Percentiles rank a stretch among this genome's conserved stretches.
These are phyloP conservation scores for Geotrichum cucujoidarum DNA, from an alignment of 1,139 yeast genomes.

Conservation along the genomic window DNA sequence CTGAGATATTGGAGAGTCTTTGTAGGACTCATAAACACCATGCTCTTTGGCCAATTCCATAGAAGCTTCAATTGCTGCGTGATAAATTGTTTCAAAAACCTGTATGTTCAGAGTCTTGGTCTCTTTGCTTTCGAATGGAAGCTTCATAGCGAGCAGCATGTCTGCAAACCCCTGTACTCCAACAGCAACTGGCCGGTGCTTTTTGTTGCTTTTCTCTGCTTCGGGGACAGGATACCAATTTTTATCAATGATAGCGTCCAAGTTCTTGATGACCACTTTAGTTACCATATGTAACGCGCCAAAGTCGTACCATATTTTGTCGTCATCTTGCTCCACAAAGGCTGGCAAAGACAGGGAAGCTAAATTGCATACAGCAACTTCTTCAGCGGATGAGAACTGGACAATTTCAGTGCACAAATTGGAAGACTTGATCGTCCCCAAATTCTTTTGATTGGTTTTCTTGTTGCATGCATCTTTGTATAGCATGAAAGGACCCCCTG, in stretches of 20 bases:
- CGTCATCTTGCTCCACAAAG: slow-evolving; percentile 42
- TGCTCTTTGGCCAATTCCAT: slow-evolving; percentile 53
- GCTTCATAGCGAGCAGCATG: slow-evolving; percentile 54
- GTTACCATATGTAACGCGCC: slow-evolving; percentile 55
- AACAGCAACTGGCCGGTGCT: slow-evolving; percentile 68
- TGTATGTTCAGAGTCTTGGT: slow-evolving; percentile 59
- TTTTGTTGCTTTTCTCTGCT: slow-evolving; percentile 56
- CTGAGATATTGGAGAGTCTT: slow-evolving; percentile 67
- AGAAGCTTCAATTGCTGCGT: slow-evolving; percentile 71
- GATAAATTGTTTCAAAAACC: slow-evolving; percentile 78
- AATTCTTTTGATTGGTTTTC: slow-evolving; percentile 70
- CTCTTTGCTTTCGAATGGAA: slow-evolving; percentile 62
- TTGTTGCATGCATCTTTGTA: slow-evolving; percentile 77
- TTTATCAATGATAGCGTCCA: slow-evolving; percentile 63
- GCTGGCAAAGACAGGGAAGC: slow-evolving; percentile 75
- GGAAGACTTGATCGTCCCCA: slow-evolving; percentile 74
- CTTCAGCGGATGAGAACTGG: slow-evolving; percentile 70
- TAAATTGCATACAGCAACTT: slow-evolving; percentile 77
- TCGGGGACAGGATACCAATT: slow-evolving; percentile 62
- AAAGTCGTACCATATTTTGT: slow-evolving; percentile 48
- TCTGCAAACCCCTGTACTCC: slow-evolving; percentile 84
- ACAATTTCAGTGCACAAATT: slow-evolving; percentile 81
- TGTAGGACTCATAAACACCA: slow-evolving; percentile 57
- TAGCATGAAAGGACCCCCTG: slow-evolving; percentile 79
- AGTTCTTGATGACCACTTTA: slow-evolving; percentile 58